phyloP scores from a whole-genome alignment of 345 rosid genomes.

The Geranium brycei region DNA sequence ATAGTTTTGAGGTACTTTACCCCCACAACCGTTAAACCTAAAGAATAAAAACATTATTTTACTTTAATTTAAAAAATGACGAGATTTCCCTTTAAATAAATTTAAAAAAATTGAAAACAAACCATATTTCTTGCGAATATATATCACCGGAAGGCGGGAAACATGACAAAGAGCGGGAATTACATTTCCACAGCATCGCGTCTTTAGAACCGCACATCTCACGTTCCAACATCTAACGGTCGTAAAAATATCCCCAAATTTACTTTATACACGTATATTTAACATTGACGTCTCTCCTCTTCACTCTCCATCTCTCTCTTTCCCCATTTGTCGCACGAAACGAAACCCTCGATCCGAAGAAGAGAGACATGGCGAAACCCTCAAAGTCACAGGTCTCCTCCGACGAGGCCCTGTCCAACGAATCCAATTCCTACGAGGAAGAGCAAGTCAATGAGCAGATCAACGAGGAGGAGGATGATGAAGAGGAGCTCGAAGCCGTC shows the following conservation, averaged over 20 bases:
- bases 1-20: no score
- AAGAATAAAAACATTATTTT: no score
- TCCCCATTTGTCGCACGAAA: background rate
- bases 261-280: no score
- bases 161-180: background rate
- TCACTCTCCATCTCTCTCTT: background rate
- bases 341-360: conserved; percentile 28
- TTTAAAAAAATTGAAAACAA: no score
- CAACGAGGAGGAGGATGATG: conserved; percentile 61
- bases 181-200: background rate
- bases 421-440: conserved; percentile 48
- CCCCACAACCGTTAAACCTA: no score
- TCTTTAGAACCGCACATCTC: background rate
- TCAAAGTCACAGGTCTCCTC: conserved; percentile 55
- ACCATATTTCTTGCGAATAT: no score
- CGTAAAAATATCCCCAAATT: background rate
- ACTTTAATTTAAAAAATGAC: no score
- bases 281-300: background rate
- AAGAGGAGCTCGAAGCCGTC: conserved; percentile 94
- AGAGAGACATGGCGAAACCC: conserved; percentile 27
- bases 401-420: conserved; percentile 50
- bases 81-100: no score
- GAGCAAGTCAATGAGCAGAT: conserved; percentile 53
- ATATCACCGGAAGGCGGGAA: background rate
- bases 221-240: background rate